phyloP scores from a whole-genome alignment of 805 yeast species.

The Kluyveromyces starmeri region DNA sequence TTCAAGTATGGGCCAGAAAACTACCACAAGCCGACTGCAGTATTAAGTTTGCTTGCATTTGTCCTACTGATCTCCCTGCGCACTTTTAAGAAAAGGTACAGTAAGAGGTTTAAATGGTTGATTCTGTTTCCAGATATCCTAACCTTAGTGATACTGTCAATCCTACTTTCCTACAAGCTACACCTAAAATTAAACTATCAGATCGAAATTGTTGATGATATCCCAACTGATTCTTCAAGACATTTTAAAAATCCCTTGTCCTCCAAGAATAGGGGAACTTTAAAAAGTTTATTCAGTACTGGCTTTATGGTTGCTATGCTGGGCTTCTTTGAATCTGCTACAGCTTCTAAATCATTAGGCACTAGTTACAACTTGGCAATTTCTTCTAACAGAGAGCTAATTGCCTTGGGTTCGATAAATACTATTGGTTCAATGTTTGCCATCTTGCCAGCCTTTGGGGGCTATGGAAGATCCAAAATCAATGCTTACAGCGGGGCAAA shows the following conservation, averaged over 20 bases:
- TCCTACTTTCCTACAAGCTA: slow-evolving; percentile 40
- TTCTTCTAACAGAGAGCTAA: slow-evolving; percentile 75
- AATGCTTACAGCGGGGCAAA: slow-evolving; percentile 83
- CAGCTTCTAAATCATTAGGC: slow-evolving; percentile 83
- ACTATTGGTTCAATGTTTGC: slow-evolving; percentile 49
- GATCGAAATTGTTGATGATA: slow-evolving; percentile 61
- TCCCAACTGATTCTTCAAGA: slow-evolving; percentile 40
- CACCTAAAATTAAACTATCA: slow-evolving; percentile 45
- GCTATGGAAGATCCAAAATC: slow-evolving; percentile 87
- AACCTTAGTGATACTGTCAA: slow-evolving; percentile 55
- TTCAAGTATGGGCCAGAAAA: slow-evolving; percentile 36
- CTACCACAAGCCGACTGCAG: slow-evolving; percentile 50
- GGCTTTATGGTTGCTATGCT: slow-evolving; percentile 72
- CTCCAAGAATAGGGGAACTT: slow-evolving; percentile 35
- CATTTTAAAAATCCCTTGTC: slow-evolving; percentile 53
- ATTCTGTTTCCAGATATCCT: slow-evolving; percentile 81
- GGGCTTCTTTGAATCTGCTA: slow-evolving; percentile 89
- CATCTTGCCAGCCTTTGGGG: slow-evolving; percentile 88
- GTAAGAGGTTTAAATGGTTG: slow-evolving; percentile 32
- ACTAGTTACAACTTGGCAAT: slow-evolving; percentile 61
- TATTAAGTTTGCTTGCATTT: slow-evolving; percentile 50
- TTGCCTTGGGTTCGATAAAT: slow-evolving; percentile 79
- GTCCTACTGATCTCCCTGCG: slow-evolving; percentile 35
- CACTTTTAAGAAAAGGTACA: slow-evolving; percentile 32
- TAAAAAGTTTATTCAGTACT: slow-evolving; percentile 52